These are phyloP conservation scores for Fraxinus ornus DNA, from an alignment of 305 asterid genomes.

Conservation along the genomic window DNA sequence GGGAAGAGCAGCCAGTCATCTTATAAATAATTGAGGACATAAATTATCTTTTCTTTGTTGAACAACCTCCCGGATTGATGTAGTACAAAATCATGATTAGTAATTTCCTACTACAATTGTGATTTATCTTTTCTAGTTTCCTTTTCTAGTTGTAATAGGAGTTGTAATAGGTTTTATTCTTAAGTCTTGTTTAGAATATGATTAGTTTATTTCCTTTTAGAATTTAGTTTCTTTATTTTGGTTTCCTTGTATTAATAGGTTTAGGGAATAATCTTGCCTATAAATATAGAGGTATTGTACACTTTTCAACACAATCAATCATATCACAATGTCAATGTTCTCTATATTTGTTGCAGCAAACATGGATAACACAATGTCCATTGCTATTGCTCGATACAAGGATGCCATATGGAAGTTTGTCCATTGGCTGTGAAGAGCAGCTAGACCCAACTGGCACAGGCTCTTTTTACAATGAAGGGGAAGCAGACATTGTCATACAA, in stretches of 20 bases:
- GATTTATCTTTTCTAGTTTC: too few relatives aligned
- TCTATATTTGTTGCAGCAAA: slow-evolving; percentile 55
- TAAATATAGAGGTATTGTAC: too few relatives aligned
- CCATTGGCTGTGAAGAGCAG: slow-evolving; percentile 93
- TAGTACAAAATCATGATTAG: too few relatives aligned
- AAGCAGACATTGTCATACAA: slow-evolving; percentile 82
- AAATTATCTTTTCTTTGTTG: not conserved
- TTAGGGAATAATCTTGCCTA: too few relatives aligned
- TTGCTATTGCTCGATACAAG: slow-evolving; percentile 94
- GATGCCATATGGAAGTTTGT: slow-evolving; percentile 92
- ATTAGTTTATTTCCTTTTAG: too few relatives aligned
- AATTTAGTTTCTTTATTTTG: too few relatives aligned
- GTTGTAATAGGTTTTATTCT: too few relatives aligned
- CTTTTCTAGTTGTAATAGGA: too few relatives aligned
- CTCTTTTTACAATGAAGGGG: slow-evolving; percentile 95
- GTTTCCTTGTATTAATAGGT: too few relatives aligned
- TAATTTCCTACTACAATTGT: too few relatives aligned
- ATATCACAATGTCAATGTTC: slow-evolving; percentile 1
- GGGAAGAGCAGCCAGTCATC: not conserved
- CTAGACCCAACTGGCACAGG: slow-evolving; percentile 99
- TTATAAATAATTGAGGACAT: not conserved
- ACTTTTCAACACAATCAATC: too few relatives aligned
- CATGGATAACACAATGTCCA: slow-evolving; percentile 93
- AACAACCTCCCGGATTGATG: not conserved
- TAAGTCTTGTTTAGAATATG: too few relatives aligned